Evolutionary conservation across 2,329 filamentous ascomycete species (phyloP).

Genomic region (Hypocrella siamensis): DNA sequence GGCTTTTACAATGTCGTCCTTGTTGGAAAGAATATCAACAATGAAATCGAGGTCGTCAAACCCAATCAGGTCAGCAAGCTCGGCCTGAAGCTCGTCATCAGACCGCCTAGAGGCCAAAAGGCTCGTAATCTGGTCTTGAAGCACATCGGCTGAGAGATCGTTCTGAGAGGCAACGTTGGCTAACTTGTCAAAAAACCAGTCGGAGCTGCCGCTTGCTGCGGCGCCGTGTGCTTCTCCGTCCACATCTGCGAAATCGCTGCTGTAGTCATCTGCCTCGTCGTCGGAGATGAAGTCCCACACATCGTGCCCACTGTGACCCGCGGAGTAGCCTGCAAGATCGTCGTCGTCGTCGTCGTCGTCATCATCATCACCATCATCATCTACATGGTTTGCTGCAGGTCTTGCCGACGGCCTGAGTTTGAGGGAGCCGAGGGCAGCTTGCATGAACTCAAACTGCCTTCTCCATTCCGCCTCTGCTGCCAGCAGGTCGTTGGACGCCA

Average conservation of each 20-base stretch:
- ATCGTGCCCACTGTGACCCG: conserved; percentile 55
- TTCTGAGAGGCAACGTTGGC: conserved; percentile 48
- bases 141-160: conserved; percentile 51
- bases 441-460: conserved; percentile 73
- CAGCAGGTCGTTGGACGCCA: conserved; percentile 19
- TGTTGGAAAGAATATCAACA: conserved; percentile 71
- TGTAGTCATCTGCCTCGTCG: conserved; percentile 47
- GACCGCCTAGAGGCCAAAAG: conserved; percentile 50
- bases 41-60: conserved; percentile 91
- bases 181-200: conserved; percentile 63
- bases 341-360: conserved; percentile 48
- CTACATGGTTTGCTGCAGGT: no score
- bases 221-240: conserved; percentile 27
- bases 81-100: conserved; percentile 83
- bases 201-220: conserved; percentile 26
- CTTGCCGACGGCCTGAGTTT: conserved; percentile 29
- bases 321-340: conserved; percentile 39
- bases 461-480: conserved; percentile 56
- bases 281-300: conserved; percentile 89
- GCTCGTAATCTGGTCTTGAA: conserved; percentile 63
- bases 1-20: conserved; percentile 46
- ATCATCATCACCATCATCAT: no score
- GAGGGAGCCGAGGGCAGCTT: conserved; percentile 63
- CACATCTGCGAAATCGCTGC: conserved; percentile 46
- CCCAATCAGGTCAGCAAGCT: conserved; percentile 76